Conservation (phyloP, 306 rosid species). For the Cicer arietinum region DNA sequence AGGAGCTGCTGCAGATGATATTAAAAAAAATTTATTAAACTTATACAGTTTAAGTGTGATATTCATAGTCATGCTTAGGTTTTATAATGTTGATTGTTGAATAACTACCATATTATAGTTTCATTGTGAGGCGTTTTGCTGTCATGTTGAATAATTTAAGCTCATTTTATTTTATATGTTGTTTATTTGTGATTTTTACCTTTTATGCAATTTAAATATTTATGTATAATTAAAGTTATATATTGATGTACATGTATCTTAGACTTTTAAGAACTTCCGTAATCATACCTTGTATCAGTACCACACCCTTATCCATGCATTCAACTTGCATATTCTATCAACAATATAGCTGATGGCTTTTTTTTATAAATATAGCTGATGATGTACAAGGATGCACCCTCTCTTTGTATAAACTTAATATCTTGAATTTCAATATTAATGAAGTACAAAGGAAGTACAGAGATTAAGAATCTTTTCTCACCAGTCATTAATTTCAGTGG, state of each 20-base stretch:
- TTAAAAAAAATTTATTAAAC: background rate
- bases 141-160: background rate
- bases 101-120: background rate
- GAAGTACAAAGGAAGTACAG: background rate
- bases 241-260: background rate
- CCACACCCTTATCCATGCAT: slow-evolving; percentile 1
- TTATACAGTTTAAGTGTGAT: background rate
- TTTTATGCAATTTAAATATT: background rate
- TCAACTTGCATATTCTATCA: background rate
- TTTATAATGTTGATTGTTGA: slow-evolving; percentile 4
- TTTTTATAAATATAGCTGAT: background rate
- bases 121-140: background rate
- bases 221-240: background rate
- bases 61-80: background rate
- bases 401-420: slow-evolving; percentile 12
- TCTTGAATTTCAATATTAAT: slow-evolving; percentile 27
- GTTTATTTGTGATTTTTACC: background rate
- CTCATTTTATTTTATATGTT: background rate
- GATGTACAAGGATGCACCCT: background rate
- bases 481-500: slow-evolving; percentile 24
- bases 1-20: background rate
- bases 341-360: background rate
- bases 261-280: background rate
- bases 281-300: background rate
- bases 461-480: slow-evolving; percentile 14